A percentile compares a stretch with the other conserved stretches of the same genome.
phyloP scores from a whole-genome alignment of 2,329 filamentous ascomycete species.

The Fusarium nurragi region DNA sequence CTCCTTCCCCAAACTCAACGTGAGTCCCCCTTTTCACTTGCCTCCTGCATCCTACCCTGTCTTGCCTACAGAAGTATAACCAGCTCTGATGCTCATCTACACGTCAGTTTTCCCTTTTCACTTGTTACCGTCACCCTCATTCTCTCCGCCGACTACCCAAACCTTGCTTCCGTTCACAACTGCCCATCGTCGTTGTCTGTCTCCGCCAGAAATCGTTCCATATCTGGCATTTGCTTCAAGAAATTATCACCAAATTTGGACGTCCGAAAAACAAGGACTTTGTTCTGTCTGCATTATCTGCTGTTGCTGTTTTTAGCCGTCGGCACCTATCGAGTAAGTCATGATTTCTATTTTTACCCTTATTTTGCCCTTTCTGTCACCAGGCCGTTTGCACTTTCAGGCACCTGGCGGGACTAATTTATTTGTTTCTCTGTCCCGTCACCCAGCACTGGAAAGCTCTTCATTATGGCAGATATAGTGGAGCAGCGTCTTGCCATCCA shows the following conservation, averaged over 20 bases:
- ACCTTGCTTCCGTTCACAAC: slow-evolving; percentile 10
- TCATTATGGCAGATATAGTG: not conserved
- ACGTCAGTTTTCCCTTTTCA: not conserved
- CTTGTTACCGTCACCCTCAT: slow-evolving; percentile 7
- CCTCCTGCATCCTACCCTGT: not conserved
- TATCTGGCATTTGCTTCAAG: slow-evolving; percentile 20
- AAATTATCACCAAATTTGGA: slow-evolving; percentile 31
- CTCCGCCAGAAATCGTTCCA: slow-evolving; percentile 16
- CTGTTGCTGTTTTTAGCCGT: slow-evolving; percentile 48
- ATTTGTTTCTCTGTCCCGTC: not conserved
- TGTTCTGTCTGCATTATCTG: slow-evolving; percentile 51
- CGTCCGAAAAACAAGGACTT: slow-evolving; percentile 36
- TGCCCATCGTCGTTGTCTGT: slow-evolving; percentile 9
- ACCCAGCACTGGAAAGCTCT: too few species aligned
- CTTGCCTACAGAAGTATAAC: not conserved
- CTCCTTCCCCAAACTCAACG: slow-evolving; percentile 15
- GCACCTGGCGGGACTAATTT: not conserved
- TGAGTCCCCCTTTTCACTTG: not conserved
- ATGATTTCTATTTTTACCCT: slow-evolving; percentile 2
- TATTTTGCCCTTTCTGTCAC: not conserved
- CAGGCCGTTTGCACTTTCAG: not conserved
- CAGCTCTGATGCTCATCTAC: not conserved
- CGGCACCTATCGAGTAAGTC: slow-evolving; percentile 47
- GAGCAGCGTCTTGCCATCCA: not conserved
- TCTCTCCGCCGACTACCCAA: slow-evolving; percentile 8